Base-by-base conservation (phyloP, 306 rosid species). In the Alnus glutinosa region DNA sequence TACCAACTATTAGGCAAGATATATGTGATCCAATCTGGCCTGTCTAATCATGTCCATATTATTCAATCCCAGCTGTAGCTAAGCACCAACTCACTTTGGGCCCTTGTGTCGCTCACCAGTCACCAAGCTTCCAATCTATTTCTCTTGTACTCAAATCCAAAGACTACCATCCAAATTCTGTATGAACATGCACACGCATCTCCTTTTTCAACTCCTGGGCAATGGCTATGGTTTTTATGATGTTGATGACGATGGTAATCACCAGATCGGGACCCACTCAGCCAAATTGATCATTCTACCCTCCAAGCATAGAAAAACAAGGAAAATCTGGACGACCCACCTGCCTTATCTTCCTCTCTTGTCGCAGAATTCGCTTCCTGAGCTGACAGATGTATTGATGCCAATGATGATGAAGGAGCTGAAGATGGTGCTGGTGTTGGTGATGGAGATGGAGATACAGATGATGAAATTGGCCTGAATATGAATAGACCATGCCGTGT, bases 221-320 rank as follows among this genome's bases (percentile, higher is more conserved):
- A 13, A 63, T 28, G 39, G 6, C 70, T 13, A 28, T 34, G 44
- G 14, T 0, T 37, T 19, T 14, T 32, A 13, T 10, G 13, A 23
- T 58, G 10, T 23, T 63, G 70, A 32, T 63, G 70, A 34, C 9
- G 10, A 55, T 55, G 28, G 30, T 55, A n/a, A 55, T 55, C 23
- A n/a, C 62, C 62, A 16, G 62, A n/a, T 42, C 46, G 46, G 32
- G n/a, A 23, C 10, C 64, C 73, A 64, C 7, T 59, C 32, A n/a
- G 11, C 8, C 30, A 36, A 51, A 37, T 47, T 18, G 68, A 37
- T 81, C 76, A 89, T 80, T 89, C 92, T 7, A 84, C 84, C 81
- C 87, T 94, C 98, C 97, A 94, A 76, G 97, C 97, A 83, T 92
- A 91, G n/a, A 94, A 81, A 75, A 92, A 85, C 84, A 92, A 86